Conservation (phyloP, 192 early-diverging fungal species). For the Dimargaris xerosporica region DNA sequence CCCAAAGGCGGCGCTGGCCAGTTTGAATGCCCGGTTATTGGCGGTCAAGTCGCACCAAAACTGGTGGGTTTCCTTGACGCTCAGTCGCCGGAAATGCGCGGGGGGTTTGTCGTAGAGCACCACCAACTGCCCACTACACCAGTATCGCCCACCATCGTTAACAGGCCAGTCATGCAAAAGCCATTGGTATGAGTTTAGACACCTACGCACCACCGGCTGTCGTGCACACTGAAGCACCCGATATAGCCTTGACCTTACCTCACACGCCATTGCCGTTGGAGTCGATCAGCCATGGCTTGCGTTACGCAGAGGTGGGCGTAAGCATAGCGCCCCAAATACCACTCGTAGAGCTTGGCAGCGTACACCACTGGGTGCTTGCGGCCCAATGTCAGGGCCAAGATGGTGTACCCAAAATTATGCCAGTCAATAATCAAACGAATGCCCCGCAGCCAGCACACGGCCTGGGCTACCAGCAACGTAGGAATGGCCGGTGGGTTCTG, state of each 20-base stretch:
- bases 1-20: neutral
- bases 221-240: no score
- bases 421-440: slow-evolving; percentile 81
- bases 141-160: no score
- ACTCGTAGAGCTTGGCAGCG: slow-evolving; percentile 19
- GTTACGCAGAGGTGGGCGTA: slow-evolving; percentile 78
- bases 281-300: slow-evolving; percentile 54
- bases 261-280: neutral
- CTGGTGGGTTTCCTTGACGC: slow-evolving; percentile 46
- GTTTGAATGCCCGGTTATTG: neutral
- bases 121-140: slow-evolving; percentile 34
- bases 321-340: slow-evolving; percentile 41
- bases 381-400: slow-evolving; percentile 62
- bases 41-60: slow-evolving; percentile 10
- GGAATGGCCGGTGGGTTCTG: slow-evolving; percentile 97
- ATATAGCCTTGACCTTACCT: slow-evolving; percentile 12
- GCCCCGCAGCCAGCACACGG: slow-evolving; percentile 45
- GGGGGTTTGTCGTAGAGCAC: slow-evolving; percentile 78
- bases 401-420: slow-evolving; percentile 92
- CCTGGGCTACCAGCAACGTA: slow-evolving; percentile 62
- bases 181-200: no score
- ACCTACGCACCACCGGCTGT: no score
- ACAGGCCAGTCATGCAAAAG: no score
- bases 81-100: slow-evolving; percentile 52
- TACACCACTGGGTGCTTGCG: slow-evolving; percentile 25